Conservation (phyloP, 306 rosid species). For the Lathyrus aphaca region DNA sequence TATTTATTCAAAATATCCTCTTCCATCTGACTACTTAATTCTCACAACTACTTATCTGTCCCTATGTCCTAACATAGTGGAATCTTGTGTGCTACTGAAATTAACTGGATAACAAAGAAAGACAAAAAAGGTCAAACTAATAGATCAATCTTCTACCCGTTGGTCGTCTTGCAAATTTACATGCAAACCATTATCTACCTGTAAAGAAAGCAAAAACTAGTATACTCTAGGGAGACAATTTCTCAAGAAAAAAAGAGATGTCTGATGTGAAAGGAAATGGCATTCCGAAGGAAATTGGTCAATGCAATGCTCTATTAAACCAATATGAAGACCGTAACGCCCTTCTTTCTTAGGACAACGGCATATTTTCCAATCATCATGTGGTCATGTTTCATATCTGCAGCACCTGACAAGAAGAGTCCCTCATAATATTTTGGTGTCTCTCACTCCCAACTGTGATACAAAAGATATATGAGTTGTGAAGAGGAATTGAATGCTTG, state of each 20-base stretch:
- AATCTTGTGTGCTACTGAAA: background rate
- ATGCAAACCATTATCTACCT: background rate
- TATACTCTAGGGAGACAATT: background rate
- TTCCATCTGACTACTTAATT: constrained; percentile 3
- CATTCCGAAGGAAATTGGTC: constrained; percentile 1
- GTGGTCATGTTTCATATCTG: constrained; percentile 1
- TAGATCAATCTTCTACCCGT: background rate
- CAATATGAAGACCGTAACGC: background rate
- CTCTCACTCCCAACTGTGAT: background rate
- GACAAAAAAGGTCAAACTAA: background rate
- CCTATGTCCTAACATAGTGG: background rate
- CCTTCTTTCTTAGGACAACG: background rate
- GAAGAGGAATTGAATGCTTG: background rate
- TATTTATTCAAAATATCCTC: background rate
- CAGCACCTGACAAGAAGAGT: constrained; percentile 1
- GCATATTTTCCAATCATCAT: background rate
- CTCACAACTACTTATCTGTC: background rate
- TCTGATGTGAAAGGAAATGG: constrained; percentile 1
- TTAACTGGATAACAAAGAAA: background rate
- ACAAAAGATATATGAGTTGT: background rate
- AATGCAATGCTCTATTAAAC: constrained; percentile 4
- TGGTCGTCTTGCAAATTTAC: background rate
- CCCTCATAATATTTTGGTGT: background rate
- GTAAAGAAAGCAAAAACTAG: background rate
- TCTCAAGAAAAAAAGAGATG: background rate